These are phyloP conservation scores for Microdochium paspali DNA, from an alignment of 2,329 filamentous ascomycete genomes.

Conservation along the genomic window DNA sequence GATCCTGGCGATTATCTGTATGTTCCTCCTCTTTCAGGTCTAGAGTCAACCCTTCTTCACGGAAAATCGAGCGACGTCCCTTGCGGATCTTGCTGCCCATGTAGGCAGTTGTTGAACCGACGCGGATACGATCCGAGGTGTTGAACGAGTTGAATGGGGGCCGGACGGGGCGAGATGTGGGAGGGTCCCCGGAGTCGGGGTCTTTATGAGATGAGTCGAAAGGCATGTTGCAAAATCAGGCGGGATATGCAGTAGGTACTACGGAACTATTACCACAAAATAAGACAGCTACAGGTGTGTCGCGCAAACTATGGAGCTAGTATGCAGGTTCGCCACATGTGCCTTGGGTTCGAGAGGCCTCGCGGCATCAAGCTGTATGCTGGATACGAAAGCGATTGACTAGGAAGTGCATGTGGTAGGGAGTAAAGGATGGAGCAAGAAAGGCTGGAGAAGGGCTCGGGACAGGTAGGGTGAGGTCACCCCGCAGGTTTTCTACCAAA, in stretches of 20 bases:
- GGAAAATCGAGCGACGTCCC: not conserved
- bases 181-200: not conserved
- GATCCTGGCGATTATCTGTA: not conserved
- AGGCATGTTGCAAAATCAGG: not conserved
- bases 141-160: not conserved
- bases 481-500: not conserved
- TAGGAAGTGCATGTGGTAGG: not conserved
- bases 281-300: not conserved
- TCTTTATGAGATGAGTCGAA: not conserved
- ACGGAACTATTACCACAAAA: not conserved
- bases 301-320: not conserved
- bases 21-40: too few relatives aligned
- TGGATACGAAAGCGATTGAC: not conserved
- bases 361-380: not conserved
- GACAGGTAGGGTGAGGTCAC: not conserved
- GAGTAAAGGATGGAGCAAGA: not conserved
- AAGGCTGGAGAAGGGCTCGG: not conserved
- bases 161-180: not conserved
- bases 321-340: not conserved
- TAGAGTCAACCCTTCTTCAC: not conserved
- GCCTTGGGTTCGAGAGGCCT: too few relatives aligned
- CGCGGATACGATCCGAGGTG: not conserved
- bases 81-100: not conserved
- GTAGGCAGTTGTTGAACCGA: not conserved
- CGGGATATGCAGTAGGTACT: not conserved